Percentiles rank a stretch among this genome's conserved stretches.
phyloP scores from a whole-genome alignment of 805 yeast genomes.

The Candida gorgasii region DNA sequence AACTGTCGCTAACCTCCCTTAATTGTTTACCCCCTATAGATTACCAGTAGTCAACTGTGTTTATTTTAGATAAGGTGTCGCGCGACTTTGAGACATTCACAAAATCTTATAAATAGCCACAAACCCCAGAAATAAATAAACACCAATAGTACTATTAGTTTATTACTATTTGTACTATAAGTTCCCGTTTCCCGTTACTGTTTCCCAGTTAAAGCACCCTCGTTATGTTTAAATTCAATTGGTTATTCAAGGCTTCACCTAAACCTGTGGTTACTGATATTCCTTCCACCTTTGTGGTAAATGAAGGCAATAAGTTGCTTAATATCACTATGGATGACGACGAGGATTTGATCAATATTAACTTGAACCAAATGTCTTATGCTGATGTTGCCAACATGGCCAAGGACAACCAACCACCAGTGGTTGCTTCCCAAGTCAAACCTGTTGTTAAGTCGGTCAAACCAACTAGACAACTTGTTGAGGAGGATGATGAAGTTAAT shows the following conservation, averaged over 20 bases:
- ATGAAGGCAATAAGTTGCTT: constrained; percentile 25
- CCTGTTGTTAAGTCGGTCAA: not conserved
- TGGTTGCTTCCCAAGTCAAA: constrained; percentile 20
- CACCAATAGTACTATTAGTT: not conserved
- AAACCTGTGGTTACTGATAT: constrained; percentile 17
- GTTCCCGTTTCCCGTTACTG: no score
- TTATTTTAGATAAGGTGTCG: constrained; percentile 5
- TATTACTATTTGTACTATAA: not conserved
- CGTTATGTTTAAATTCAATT: constrained; percentile 20
- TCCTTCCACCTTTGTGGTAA: constrained; percentile 31
- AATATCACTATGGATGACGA: constrained; percentile 36
- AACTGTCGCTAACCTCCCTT: no score
- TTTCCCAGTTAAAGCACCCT: not conserved
- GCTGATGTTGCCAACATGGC: constrained; percentile 33
- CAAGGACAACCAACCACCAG: constrained; percentile 45
- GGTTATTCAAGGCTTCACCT: constrained; percentile 19
- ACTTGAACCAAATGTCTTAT: constrained; percentile 36
- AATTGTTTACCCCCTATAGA: no score
- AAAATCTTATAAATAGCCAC: constrained; percentile 6
- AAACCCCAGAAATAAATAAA: constrained; percentile 8
- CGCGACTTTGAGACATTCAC: constrained; percentile 5
- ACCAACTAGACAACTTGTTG: not conserved
- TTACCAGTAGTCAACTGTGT: not conserved
- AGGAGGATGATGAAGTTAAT: constrained; percentile 8
- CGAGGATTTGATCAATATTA: constrained; percentile 38